phyloP scores from a whole-genome alignment of 192 early-diverging fungal genomes.

The Gaertneriomyces semiglobifer region DNA sequence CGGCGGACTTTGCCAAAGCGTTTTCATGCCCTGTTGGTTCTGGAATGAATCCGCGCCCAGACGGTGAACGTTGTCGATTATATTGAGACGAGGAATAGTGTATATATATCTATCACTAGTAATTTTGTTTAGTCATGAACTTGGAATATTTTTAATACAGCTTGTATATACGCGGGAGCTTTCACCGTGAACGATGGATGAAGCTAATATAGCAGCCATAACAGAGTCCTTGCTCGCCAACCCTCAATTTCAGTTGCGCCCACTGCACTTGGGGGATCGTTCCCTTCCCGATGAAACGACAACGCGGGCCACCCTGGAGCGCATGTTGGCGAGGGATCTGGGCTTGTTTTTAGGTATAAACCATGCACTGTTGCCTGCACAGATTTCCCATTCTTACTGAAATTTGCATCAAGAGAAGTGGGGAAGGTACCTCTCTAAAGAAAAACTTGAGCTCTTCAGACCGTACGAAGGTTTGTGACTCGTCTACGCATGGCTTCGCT shows the following conservation, averaged over 20 bases:
- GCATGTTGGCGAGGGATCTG: neutral
- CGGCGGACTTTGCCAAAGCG: constrained; percentile 30
- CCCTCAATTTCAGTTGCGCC: neutral
- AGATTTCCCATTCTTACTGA: neutral
- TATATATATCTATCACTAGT: too few relatives aligned
- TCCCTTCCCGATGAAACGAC: neutral
- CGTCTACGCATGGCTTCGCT: neutral
- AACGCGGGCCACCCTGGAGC: neutral
- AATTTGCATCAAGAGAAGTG: constrained; percentile 16
- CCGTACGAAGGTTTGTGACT: neutral
- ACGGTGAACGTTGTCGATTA: constrained; percentile 11
- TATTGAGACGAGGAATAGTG: constrained; percentile 1
- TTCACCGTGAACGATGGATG: neutral
- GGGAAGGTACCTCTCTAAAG: constrained; percentile 5
- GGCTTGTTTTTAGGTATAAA: constrained; percentile 13
- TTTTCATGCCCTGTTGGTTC: constrained; percentile 26
- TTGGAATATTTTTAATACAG: too few relatives aligned
- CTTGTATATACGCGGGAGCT: too few relatives aligned
- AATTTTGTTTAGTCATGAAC: too few relatives aligned
- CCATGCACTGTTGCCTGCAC: neutral
- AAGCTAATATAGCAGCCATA: neutral
- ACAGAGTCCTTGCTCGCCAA: neutral
- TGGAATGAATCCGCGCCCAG: constrained; percentile 18
- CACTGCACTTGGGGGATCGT: neutral
- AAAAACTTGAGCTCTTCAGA: constrained; percentile 1